Percentiles rank a stretch among this genome's conserved stretches.
Evolutionary conservation across 768 basidiomycete genomes (phyloP).

Genomic region (Punctularia strigosozonata): DNA sequence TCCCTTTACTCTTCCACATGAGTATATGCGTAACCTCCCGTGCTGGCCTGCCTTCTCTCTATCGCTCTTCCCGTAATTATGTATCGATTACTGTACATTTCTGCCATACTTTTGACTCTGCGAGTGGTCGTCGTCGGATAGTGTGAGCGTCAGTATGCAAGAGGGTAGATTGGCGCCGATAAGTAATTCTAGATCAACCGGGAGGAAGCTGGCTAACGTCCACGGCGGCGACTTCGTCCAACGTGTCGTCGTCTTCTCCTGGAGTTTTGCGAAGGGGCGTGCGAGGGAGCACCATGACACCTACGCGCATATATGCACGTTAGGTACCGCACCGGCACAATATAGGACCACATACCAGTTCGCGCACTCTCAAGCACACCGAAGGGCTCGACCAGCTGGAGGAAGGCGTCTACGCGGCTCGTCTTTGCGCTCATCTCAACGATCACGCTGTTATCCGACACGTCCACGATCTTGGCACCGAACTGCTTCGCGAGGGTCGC

Average conservation of each 20-base stretch:
- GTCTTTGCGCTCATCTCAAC: constrained; percentile 95
- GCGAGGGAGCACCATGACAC: constrained; percentile 96
- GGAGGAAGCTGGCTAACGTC: constrained; percentile 92
- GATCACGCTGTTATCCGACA: constrained; percentile 90
- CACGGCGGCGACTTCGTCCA: constrained; percentile 45
- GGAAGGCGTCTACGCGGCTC: constrained; percentile 81
- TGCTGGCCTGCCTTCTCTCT: too few relatives aligned
- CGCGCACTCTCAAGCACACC: constrained; percentile 93
- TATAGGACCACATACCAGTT: constrained; percentile 49
- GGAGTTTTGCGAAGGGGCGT: constrained; percentile 68
- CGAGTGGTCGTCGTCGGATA: background rate
- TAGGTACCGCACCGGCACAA: constrained; percentile 1
- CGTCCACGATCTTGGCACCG: constrained; percentile 86
- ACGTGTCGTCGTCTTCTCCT: constrained; percentile 42
- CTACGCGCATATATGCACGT: constrained; percentile 29
- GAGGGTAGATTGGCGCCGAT: background rate
- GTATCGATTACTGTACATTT: too few relatives aligned
- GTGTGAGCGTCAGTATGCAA: background rate
- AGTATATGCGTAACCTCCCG: too few relatives aligned
- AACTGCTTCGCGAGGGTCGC: constrained; percentile 79
- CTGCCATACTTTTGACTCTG: too few relatives aligned
- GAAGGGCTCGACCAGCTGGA: constrained; percentile 84
- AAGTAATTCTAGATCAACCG: constrained; percentile 37
- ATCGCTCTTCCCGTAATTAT: too few relatives aligned
- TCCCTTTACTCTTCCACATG: too few relatives aligned